A percentile compares a stretch with the other conserved stretches of the same genome.
phyloP scores from a whole-genome alignment of 2,329 filamentous ascomycete genomes.

The Byssothecium circinans region DNA sequence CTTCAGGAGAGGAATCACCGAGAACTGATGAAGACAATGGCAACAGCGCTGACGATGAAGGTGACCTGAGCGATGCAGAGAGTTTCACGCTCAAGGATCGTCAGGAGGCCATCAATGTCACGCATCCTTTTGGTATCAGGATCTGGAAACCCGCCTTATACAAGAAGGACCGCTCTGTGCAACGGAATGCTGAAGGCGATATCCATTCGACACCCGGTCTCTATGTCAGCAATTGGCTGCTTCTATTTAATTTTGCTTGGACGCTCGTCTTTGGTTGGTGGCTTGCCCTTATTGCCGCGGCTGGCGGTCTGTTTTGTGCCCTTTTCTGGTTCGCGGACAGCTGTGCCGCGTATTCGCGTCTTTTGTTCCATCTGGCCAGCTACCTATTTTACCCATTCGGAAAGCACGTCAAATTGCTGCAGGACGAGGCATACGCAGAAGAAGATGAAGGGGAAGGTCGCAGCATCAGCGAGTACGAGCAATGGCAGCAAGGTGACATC shows the following conservation, averaged over 20 bases:
- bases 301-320: slow-evolving; percentile 77
- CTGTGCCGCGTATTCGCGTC: slow-evolving; percentile 79
- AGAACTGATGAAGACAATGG: slow-evolving; percentile 46
- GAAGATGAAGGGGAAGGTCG: slow-evolving; percentile 95
- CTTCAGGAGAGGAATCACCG: slow-evolving; percentile 45
- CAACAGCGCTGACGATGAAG: slow-evolving; percentile 64
- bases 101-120: slow-evolving; percentile 97
- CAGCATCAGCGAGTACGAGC: slow-evolving; percentile 97
- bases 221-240: slow-evolving; percentile 78
- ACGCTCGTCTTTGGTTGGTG: slow-evolving; percentile 94
- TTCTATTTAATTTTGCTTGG: slow-evolving; percentile 89
- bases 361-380: slow-evolving; percentile 79
- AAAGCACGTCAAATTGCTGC: slow-evolving; percentile 89
- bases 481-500: slow-evolving; percentile 97
- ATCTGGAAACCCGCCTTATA: slow-evolving; percentile 99
- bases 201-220: slow-evolving; percentile 94
- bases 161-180: slow-evolving; percentile 95
- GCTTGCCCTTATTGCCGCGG: slow-evolving; percentile 75
- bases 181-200: slow-evolving; percentile 93
- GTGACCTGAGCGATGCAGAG: slow-evolving; percentile 83
- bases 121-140: slow-evolving; percentile 96
- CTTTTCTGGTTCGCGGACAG: slow-evolving; percentile 76
- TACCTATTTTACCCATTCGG: slow-evolving; percentile 97
- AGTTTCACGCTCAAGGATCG: slow-evolving; percentile 97
- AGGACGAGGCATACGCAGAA: slow-evolving; percentile 90